phyloP scores from a whole-genome alignment of 768 basidiomycete genomes.

The Coprinopsis marcescibilis region DNA sequence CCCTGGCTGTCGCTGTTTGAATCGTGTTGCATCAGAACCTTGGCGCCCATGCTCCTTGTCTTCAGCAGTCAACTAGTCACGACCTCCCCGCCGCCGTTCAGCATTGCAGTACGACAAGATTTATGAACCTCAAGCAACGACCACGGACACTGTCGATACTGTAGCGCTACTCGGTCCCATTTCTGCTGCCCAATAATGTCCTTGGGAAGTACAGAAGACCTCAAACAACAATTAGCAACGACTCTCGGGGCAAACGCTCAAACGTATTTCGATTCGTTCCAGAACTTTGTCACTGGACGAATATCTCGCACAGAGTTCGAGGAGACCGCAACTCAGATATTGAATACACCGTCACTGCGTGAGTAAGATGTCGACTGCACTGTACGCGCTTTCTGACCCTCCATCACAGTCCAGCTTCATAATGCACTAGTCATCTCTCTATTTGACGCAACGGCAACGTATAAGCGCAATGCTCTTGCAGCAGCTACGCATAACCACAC shows the following conservation, averaged over 20 bases:
- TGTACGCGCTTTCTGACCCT: constrained; percentile 11
- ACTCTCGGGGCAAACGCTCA: constrained; percentile 57
- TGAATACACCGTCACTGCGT: constrained; percentile 54
- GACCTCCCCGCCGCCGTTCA: no score
- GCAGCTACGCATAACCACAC: constrained; percentile 15
- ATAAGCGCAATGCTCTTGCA: constrained; percentile 37
- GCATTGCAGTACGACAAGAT: no score
- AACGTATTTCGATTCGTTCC: constrained; percentile 58
- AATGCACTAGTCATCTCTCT: constrained; percentile 81
- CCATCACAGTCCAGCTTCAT: constrained; percentile 60
- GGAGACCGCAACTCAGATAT: constrained; percentile 53
- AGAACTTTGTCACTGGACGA: constrained; percentile 59
- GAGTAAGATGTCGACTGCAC: constrained; percentile 4
- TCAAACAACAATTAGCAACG: constrained; percentile 60
- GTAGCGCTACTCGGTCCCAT: neutral
- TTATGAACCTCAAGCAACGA: neutral
- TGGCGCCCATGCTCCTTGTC: no score
- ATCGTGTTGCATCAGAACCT: no score
- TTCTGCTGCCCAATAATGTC: constrained; percentile 43
- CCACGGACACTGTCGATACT: neutral
- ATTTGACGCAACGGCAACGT: constrained; percentile 68
- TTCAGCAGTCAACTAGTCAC: no score
- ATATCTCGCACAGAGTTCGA: constrained; percentile 76
- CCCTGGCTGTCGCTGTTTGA: no score
- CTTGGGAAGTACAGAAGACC: constrained; percentile 65